Evolutionary conservation across 495 filamentous ascomycete species (phyloP).

Genomic region (Lasiosphaeriaceae sp.): DNA sequence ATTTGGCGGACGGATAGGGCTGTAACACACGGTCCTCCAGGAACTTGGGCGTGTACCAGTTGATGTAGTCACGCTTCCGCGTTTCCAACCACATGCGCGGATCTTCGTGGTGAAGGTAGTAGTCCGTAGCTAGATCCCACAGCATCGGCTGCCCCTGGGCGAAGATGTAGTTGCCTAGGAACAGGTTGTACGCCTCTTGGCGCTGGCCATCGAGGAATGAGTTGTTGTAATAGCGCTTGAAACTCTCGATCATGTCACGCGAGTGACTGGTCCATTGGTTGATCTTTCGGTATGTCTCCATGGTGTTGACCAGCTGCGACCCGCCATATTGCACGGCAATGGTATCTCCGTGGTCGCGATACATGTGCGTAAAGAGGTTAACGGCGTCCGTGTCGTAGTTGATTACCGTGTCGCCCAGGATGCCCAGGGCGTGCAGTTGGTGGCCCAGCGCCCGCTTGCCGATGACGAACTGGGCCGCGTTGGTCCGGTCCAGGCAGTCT

Average conservation of each 20-base stretch:
- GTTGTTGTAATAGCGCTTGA: conserved; percentile 99
- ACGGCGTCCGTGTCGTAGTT: conserved; percentile 95
- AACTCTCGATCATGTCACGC: conserved; percentile 97
- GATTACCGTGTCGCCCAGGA: conserved; percentile 72
- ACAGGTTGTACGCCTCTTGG: conserved; percentile 97
- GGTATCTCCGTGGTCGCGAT: conserved; percentile 92
- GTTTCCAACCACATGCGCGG: conserved; percentile 68
- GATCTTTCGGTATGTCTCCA: conserved; percentile 97
- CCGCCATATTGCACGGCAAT: conserved; percentile 98
- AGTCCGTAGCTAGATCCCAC: conserved; percentile 93
- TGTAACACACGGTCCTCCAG: conserved; percentile 60
- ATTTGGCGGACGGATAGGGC: conserved; percentile 37
- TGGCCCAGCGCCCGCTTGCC: conserved; percentile 92
- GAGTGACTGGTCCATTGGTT: conserved; percentile 98
- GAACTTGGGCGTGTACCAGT: conserved; percentile 81
- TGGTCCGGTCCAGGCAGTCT: conserved; percentile 93
- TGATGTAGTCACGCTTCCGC: conserved; percentile 62
- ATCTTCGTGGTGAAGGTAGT: conserved; percentile 90
- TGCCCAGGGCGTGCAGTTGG: conserved; percentile 88
- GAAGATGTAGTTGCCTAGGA: conserved; percentile 94
- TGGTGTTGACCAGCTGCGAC: conserved; percentile 95
- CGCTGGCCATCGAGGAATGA: conserved; percentile 94
- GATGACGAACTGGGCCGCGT: conserved; percentile 96
- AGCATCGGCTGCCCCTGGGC: conserved; percentile 90
- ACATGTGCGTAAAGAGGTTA: conserved; percentile 96